Conservation (phyloP, 805 yeast genomes). For the Yamadazyma akitaensis region DNA sequence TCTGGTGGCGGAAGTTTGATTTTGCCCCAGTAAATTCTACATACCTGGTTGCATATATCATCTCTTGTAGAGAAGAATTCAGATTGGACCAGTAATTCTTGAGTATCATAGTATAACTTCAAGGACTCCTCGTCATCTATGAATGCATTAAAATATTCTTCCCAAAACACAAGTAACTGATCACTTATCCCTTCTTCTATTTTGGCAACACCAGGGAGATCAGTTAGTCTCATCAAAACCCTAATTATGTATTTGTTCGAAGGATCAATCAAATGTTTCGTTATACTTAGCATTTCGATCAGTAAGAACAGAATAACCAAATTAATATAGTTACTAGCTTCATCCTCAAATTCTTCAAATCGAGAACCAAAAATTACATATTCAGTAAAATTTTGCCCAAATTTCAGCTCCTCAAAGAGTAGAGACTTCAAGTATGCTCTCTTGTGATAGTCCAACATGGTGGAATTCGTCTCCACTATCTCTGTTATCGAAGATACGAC, state of each 20-base stretch:
- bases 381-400: conserved; percentile 43
- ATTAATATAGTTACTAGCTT: conserved; percentile 41
- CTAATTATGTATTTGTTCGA: conserved; percentile 41
- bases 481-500: conserved; percentile 40
- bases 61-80: conserved; percentile 17
- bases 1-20: conserved; percentile 34
- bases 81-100: conserved; percentile 13
- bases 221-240: conserved; percentile 51
- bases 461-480: conserved; percentile 44
- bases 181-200: conserved; percentile 54
- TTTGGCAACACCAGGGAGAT: conserved; percentile 55
- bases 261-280: conserved; percentile 35
- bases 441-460: conserved; percentile 27
- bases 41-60: conserved; percentile 47
- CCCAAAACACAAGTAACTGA: conserved; percentile 64
- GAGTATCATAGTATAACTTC: conserved; percentile 22
- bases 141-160: conserved; percentile 56
- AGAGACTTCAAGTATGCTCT: conserved; percentile 25
- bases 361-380: conserved; percentile 28
- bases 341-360: conserved; percentile 27
- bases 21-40: conserved; percentile 67
- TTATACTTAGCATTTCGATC: conserved; percentile 41
- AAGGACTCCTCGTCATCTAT: conserved; percentile 43
- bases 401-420: conserved; percentile 39
- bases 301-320: conserved; percentile 47